A percentile compares a stretch with the other conserved stretches of the same genome.
phyloP scores from a whole-genome alignment of 164 flowering plant species.

The Magnolia sinica region DNA sequence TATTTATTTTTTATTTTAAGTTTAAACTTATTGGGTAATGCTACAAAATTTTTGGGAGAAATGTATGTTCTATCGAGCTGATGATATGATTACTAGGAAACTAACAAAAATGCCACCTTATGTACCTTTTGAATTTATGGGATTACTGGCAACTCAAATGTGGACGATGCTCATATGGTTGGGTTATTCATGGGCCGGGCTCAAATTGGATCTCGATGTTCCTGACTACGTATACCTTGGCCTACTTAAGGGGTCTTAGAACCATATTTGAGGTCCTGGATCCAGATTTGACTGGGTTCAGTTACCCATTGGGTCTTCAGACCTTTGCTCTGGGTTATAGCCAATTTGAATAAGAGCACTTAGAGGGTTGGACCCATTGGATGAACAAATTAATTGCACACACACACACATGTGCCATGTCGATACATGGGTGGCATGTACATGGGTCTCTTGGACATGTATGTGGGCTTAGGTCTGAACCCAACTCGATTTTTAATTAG shows the following conservation, averaged over 20 bases:
- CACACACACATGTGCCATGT: too few species aligned
- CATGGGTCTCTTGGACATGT: too few species aligned
- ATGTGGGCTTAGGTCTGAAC: too few species aligned
- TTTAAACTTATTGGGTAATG: too few species aligned
- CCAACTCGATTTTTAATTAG: too few species aligned
- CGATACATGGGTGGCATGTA: too few species aligned
- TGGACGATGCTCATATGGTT: neutral
- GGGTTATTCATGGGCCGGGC: neutral
- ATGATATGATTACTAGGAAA: too few species aligned
- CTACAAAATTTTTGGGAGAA: too few species aligned
- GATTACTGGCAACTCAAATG: neutral
- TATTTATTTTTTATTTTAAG: too few species aligned
- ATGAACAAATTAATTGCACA: too few species aligned
- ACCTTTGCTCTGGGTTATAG: neutral
- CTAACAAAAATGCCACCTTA: neutral
- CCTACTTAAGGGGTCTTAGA: neutral
- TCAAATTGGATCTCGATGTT: neutral
- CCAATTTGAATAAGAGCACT: neutral
- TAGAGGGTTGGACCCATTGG: too few species aligned
- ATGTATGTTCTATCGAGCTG: too few species aligned
- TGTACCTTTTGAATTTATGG: neutral
- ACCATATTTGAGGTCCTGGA: neutral
- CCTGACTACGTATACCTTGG: neutral
- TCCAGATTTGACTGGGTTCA: neutral
- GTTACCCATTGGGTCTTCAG: neutral